A percentile compares a stretch with the other conserved stretches of the same genome.
phyloP scores from a whole-genome alignment of 1,284 basidiomycete species.

The Spongiforma sp. region DNA sequence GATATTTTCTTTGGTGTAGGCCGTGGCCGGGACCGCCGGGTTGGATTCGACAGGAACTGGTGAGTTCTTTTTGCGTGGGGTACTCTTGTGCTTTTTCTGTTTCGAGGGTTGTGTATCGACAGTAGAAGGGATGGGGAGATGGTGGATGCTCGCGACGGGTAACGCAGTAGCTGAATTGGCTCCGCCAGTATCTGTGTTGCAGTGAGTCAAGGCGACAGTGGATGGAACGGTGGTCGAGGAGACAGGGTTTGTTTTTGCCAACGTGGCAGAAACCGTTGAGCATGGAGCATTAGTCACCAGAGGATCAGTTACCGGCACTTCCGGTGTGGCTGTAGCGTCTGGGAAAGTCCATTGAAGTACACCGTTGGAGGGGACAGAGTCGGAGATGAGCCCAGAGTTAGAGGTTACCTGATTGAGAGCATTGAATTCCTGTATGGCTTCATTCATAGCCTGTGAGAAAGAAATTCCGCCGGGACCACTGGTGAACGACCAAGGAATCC shows the following conservation, averaged over 20 bases:
- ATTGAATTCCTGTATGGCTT: not conserved
- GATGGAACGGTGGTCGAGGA: too few species aligned
- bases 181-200: not conserved
- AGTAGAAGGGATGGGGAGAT: not conserved
- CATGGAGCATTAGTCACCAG: not conserved
- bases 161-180: not conserved
- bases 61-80: not conserved
- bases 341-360: not conserved
- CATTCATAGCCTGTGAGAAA: not conserved
- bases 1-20: too few species aligned
- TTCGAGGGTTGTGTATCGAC: not conserved
- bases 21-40: too few species aligned
- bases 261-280: too few species aligned
- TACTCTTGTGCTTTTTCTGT: not conserved
- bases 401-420: not conserved
- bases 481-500: too few species aligned
- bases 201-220: too few species aligned
- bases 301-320: not conserved
- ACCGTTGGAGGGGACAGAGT: too few species aligned
- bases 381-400: not conserved
- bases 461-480: not conserved
- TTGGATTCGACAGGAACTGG: not conserved
- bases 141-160: not conserved
- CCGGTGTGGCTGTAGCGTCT: not conserved
- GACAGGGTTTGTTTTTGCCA: too few species aligned